These are phyloP conservation scores for Lepidopterella palustris DNA, from an alignment of 495 filamentous ascomycete species.

Conservation along the genomic window DNA sequence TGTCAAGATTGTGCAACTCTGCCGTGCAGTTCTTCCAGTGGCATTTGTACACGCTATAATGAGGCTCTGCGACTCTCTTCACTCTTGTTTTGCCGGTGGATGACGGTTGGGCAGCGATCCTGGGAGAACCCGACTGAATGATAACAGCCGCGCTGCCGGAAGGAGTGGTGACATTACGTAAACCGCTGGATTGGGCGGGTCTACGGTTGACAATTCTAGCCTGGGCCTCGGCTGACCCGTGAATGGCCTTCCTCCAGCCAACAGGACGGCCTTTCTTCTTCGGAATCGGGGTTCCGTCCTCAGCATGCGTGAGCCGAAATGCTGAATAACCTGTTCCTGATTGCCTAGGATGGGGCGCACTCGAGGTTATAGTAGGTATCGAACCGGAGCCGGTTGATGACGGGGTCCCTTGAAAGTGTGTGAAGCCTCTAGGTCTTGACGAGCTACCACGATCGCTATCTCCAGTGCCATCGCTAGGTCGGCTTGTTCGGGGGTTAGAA, in stretches of 20 bases:
- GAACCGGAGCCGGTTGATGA: background rate
- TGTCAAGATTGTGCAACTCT: constrained; percentile 67
- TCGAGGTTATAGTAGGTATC: constrained; percentile 10
- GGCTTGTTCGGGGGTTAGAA: background rate
- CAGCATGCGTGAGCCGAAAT: constrained; percentile 20
- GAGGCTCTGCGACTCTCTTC: constrained; percentile 3
- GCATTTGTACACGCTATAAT: constrained; percentile 51
- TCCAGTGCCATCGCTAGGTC: background rate
- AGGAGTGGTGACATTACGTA: constrained; percentile 14
- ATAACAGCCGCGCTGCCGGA: constrained; percentile 4
- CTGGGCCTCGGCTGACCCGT: constrained; percentile 23
- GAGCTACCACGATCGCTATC: background rate
- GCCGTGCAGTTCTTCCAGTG: constrained; percentile 59
- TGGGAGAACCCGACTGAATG: constrained; percentile 20
- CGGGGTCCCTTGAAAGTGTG: background rate
- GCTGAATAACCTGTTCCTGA: constrained; percentile 30
- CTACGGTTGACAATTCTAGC: background rate
- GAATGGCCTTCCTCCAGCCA: constrained; percentile 38
- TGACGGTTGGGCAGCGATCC: background rate
- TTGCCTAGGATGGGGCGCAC: constrained; percentile 15
- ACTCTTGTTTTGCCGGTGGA: background rate
- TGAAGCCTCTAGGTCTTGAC: background rate
- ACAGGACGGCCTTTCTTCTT: constrained; percentile 41
- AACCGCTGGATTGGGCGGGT: constrained; percentile 15
- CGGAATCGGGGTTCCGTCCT: constrained; percentile 27